A percentile compares a stretch with the other conserved stretches of the same genome.
Evolutionary conservation across 495 filamentous ascomycete genomes (phyloP).

Genomic region (Lasiosphaeriaceae sp.): DNA sequence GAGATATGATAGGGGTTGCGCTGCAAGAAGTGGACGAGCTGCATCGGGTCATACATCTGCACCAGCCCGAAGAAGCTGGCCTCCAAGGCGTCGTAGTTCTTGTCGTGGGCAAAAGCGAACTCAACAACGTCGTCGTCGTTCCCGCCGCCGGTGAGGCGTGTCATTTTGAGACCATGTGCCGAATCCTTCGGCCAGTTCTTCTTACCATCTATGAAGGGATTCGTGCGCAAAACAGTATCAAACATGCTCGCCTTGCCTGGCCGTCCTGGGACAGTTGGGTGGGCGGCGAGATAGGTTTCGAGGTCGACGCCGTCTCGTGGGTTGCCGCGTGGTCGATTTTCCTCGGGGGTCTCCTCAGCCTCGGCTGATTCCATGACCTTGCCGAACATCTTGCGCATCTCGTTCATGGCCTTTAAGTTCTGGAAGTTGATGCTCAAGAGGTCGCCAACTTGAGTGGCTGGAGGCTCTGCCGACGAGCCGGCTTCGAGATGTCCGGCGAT

Average conservation of each 20-base stretch:
- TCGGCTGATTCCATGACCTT: slow-evolving; percentile 65
- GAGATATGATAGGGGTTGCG: slow-evolving; percentile 79
- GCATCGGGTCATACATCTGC: slow-evolving; percentile 74
- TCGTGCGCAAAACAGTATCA: slow-evolving; percentile 66
- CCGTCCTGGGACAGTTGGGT: slow-evolving; percentile 42
- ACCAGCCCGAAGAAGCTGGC: slow-evolving; percentile 72
- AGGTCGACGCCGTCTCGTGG: slow-evolving; percentile 57
- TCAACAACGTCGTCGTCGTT: slow-evolving; percentile 47
- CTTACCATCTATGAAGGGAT: slow-evolving; percentile 83
- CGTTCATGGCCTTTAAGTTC: slow-evolving; percentile 80
- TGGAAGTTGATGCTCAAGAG: slow-evolving; percentile 72
- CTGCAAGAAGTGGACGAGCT: slow-evolving; percentile 42
- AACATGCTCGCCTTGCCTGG: slow-evolving; percentile 37
- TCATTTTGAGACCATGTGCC: slow-evolving; percentile 82
- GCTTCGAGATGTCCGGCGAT: slow-evolving; percentile 3
- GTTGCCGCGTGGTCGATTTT: slow-evolving; percentile 40
- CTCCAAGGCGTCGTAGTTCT: slow-evolving; percentile 74
- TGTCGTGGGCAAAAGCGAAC: slow-evolving; percentile 74
- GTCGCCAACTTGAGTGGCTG: slow-evolving; percentile 38
- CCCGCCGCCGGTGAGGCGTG: slow-evolving; percentile 46
- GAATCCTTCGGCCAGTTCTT: slow-evolving; percentile 84
- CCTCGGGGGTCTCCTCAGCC: slow-evolving; percentile 49
- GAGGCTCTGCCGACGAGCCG: slow-evolving; percentile 4
- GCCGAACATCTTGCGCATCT: slow-evolving; percentile 93
- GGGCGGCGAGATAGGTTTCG: slow-evolving; percentile 63